phyloP scores from a whole-genome alignment of 2,329 filamentous ascomycete species.

The Alternaria consortialis region DNA sequence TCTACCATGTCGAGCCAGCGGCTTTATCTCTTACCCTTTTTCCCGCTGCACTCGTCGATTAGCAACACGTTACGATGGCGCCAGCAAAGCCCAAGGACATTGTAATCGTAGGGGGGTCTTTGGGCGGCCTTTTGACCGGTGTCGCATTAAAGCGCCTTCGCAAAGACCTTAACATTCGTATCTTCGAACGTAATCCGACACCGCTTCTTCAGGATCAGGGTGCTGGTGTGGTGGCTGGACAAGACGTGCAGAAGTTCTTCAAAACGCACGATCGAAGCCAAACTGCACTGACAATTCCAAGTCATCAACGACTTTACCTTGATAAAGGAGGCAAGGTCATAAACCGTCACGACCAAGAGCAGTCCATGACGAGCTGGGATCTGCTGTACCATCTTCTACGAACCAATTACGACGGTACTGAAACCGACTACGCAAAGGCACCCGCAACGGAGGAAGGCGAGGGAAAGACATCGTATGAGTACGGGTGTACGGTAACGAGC shows the following conservation, averaged over 20 bases:
- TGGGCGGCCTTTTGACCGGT: slow-evolving; percentile 34
- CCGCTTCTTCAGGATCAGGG: slow-evolving; percentile 39
- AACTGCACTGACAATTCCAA: slow-evolving; percentile 28
- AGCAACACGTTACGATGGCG: slow-evolving; percentile 14
- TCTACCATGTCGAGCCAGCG: neutral
- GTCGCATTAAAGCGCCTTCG: slow-evolving; percentile 34
- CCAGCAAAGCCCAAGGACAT: slow-evolving; percentile 30
- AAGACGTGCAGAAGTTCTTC: slow-evolving; percentile 35
- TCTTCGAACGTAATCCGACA: slow-evolving; percentile 39
- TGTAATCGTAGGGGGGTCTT: slow-evolving; percentile 34
- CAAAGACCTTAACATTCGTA: slow-evolving; percentile 31
- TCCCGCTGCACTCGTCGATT: neutral
- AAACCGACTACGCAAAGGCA: slow-evolving; percentile 30
- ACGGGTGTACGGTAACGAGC: slow-evolving; percentile 27
- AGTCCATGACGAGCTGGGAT: slow-evolving; percentile 44
- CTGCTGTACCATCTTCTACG: slow-evolving; percentile 38
- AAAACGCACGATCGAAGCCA: slow-evolving; percentile 29
- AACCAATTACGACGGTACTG: slow-evolving; percentile 35
- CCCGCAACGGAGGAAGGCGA: slow-evolving; percentile 22
- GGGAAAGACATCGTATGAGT: slow-evolving; percentile 26
- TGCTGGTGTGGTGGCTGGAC: slow-evolving; percentile 37
- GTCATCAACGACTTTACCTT: slow-evolving; percentile 32
- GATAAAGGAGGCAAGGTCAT: slow-evolving; percentile 30
- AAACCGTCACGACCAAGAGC: slow-evolving; percentile 26
- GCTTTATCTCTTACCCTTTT: neutral